Base-by-base conservation (phyloP, 495 filamentous ascomycete genomes). In the Neurospora sp. region DNA sequence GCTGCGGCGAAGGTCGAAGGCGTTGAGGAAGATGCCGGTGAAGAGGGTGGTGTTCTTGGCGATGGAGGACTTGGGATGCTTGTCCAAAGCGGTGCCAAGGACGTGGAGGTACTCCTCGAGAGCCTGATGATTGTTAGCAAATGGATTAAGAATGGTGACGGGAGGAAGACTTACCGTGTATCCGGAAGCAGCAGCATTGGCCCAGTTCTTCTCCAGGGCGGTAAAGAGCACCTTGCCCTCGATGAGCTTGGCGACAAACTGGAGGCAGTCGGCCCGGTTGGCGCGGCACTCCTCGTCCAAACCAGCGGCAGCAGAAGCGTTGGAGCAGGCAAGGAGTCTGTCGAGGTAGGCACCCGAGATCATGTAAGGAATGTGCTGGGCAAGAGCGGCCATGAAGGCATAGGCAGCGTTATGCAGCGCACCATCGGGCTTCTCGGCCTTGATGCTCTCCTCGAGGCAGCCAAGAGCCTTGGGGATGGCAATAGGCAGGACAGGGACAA, bases 291-390 rank as follows among this genome's bases (percentile, higher is more conserved):
- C 85, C 2, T 85, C 85, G 39, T 88, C 85, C 70, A 89, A 73
- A 10, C 79, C 84, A 3, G 87, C 85, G 54, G 83, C 86, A n/a
- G 91, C 87, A 31, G 93, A 96, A 40, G 85, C 84, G 79, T 89
- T 90, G 12, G 92, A 93, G 42, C 92, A 87, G 37, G 84, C 76
- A 31, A 98, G 80, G 27, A 96, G 83, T 23, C 85, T 87, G 74
- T 91, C 90, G 12, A 98, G 81, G 75, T 95, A 90, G 39, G 86
- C 82, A 3, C 87, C 88, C 3, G 92, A 91, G 69, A 98, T 84
- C 89, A 97, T 97, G 81, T 90, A 97, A 2, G 95, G 94, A 14
- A 97, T 83, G 74, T 93, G 88, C 69, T 93, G 88, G 23, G 94
- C 86, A n/a, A 97, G 83, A 3, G 93, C 89, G 38, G 88, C 89